A percentile compares a stretch with the other conserved stretches of the same genome.
These are phyloP conservation scores for Aspergillus sp. DNA, from an alignment of 2,329 filamentous ascomycete genomes.

Conservation along the genomic window DNA sequence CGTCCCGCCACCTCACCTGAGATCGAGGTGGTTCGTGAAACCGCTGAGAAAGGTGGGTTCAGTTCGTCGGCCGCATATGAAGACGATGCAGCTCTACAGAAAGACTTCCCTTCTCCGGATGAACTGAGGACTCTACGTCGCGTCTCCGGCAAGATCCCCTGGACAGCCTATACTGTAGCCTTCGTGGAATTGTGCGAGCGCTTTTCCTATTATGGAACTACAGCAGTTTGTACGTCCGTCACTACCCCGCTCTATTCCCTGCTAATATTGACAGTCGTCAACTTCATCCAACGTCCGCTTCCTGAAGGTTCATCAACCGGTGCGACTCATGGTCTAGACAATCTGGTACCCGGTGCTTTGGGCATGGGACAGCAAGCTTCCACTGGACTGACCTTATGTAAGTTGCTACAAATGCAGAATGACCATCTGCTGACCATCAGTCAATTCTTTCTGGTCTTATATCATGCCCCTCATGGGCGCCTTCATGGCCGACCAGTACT, in stretches of 20 bases:
- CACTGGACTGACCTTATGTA: slow-evolving; percentile 52
- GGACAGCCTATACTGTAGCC: slow-evolving; percentile 68
- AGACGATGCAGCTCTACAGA: slow-evolving; percentile 1
- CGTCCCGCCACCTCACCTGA: slow-evolving; percentile 8
- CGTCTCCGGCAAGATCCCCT: slow-evolving; percentile 54
- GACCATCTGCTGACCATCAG: slow-evolving; percentile 10
- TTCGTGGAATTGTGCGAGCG: slow-evolving; percentile 75
- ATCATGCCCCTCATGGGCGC: slow-evolving; percentile 61
- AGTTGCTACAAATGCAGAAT: slow-evolving; percentile 17
- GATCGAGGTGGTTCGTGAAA: slow-evolving; percentile 14
- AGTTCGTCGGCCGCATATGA: not conserved
- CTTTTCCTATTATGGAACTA: slow-evolving; percentile 75
- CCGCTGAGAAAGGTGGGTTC: not conserved
- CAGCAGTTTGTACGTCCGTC: slow-evolving; percentile 59
- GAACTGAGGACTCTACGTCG: slow-evolving; percentile 40
- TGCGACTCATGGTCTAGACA: slow-evolving; percentile 26
- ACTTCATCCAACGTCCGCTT: slow-evolving; percentile 62
- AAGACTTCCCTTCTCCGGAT: slow-evolving; percentile 32
- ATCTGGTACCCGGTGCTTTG: slow-evolving; percentile 52
- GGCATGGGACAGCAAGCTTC: slow-evolving; percentile 61
- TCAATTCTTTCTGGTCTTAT: slow-evolving; percentile 66
- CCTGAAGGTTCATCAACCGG: slow-evolving; percentile 59
- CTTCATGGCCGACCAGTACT: slow-evolving; percentile 67
- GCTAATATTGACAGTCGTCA: slow-evolving; percentile 50
- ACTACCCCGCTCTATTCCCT: no score